Evolutionary conservation across 495 filamentous ascomycete genomes (phyloP).

Genomic region (Tuber brumale): DNA sequence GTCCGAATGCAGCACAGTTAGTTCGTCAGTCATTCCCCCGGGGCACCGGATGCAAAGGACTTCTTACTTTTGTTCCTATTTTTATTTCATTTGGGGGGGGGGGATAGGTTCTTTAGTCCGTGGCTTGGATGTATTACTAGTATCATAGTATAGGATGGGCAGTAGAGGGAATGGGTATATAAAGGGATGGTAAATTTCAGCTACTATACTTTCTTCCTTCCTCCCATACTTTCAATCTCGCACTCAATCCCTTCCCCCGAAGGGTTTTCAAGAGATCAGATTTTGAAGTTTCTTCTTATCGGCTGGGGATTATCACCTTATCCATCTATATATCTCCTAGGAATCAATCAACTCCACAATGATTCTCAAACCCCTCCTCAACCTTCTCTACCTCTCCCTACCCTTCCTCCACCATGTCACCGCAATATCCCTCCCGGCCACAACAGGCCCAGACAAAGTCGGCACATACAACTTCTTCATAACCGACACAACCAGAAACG

Average conservation of each 20-base stretch:
- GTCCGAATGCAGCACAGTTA: too few relatives aligned
- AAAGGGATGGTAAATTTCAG: neutral
- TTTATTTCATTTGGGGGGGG: neutral
- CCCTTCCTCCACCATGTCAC: conserved; percentile 17
- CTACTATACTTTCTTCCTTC: neutral
- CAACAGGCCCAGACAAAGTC: conserved; percentile 5
- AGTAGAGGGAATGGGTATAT: neutral
- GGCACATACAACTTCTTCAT: conserved; percentile 16
- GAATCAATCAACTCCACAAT: neutral
- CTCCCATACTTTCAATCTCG: neutral
- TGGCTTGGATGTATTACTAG: neutral
- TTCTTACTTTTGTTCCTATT: neutral
- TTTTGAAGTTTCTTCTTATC: neutral
- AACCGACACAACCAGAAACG: conserved; percentile 5
- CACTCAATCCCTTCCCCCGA: neutral
- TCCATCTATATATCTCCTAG: neutral
- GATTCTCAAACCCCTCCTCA: neutral
- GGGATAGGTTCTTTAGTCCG: neutral
- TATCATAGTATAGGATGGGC: neutral
- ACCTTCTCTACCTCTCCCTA: neutral
- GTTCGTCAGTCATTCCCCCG: neutral
- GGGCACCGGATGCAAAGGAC: neutral
- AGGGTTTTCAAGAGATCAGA: neutral
- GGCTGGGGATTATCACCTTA: neutral
- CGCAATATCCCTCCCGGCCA: conserved; percentile 4